Evolutionary conservation across 164 flowering plant species (phyloP), one percentile per base, ranked within the genome.

Genomic region (Malania oleifera): DNA sequence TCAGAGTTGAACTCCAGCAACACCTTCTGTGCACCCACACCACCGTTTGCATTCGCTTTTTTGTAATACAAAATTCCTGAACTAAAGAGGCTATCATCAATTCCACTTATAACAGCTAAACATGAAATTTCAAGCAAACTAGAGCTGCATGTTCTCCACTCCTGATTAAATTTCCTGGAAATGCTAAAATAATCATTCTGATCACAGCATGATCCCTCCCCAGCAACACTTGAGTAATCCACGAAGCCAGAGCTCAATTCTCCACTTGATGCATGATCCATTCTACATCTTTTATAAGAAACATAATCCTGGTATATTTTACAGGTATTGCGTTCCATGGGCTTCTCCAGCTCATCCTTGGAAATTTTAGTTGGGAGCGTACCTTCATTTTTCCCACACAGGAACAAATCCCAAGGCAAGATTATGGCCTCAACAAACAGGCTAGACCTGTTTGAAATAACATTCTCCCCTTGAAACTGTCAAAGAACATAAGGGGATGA

Each of bases 1-100:
- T 82, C 87, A 64, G 77, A 50, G n/a, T 53, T 52, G 54, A 92
- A 82, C 67, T 92, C 91, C 74, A 92, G 67, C 67, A 85, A 54
- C 34, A 83, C 61, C 70, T 73, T 82, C 9, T 22, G 56, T 2
- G 23, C 63, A 66, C 54, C 8, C 34, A 34, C 60, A 45, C 59
- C 34, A 59, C 31, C 54, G 43, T 48, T 56, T 25, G 17, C 31
- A 44, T 52, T 50, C 35, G 48, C 39, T n/a, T 60, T 70, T 46
- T 59, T 57, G 61, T 24, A 41, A 62, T 15, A 55, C 72, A 85
- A 69, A 50, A 40, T 52, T 56, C 81, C 82, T 47, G 75, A 51
- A 37, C 65, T 38, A 62, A 66, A 59, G 23, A 23, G 41, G 39
- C 19, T 41, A 18, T 64, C 57, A 54, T 50, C 49, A 23, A 64